Conservation (phyloP, 805 yeast genomes). For the Starmerella powellii region DNA sequence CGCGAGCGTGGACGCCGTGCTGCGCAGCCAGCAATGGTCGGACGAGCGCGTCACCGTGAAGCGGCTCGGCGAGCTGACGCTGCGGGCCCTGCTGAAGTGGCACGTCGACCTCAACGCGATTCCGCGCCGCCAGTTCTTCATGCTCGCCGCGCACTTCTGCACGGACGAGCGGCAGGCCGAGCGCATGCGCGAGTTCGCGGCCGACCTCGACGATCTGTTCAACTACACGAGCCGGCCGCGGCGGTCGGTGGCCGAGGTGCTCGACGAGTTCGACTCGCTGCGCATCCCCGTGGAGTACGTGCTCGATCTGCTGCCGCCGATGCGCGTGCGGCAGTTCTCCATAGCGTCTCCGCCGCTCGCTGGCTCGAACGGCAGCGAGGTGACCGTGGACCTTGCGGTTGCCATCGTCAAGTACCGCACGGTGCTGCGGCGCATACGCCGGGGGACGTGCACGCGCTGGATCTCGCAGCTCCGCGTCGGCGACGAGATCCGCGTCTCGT, state of each 20-base stretch:
- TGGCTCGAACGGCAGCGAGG: neutral
- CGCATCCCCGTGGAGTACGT: conserved; percentile 63
- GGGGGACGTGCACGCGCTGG: conserved; percentile 77
- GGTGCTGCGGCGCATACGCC: conserved; percentile 56
- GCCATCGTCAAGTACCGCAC: conserved; percentile 85
- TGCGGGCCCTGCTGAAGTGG: conserved; percentile 58
- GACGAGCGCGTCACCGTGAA: conserved; percentile 36
- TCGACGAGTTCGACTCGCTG: conserved; percentile 69
- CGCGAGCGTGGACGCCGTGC: conserved; percentile 48
- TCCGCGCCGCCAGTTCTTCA: conserved; percentile 76
- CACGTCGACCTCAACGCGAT: conserved; percentile 74
- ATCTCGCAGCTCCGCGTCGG: conserved; percentile 39
- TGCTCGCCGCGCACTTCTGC: conserved; percentile 54
- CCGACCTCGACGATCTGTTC: conserved; percentile 67
- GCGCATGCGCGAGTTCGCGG: conserved; percentile 62
- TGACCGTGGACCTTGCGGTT: conserved; percentile 50
- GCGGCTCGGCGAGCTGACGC: conserved; percentile 37
- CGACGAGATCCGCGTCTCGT: conserved; percentile 34
- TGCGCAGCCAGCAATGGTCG: conserved; percentile 64
- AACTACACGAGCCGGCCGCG: conserved; percentile 91
- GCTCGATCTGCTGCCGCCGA: conserved; percentile 63
- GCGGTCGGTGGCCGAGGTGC: conserved; percentile 70
- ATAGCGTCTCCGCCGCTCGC: conserved; percentile 47
- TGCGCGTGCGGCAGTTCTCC: conserved; percentile 74
- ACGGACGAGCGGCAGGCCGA: conserved; percentile 64